Conservation (phyloP, 768 basidiomycete species). For the Termitomyces sp. region DNA sequence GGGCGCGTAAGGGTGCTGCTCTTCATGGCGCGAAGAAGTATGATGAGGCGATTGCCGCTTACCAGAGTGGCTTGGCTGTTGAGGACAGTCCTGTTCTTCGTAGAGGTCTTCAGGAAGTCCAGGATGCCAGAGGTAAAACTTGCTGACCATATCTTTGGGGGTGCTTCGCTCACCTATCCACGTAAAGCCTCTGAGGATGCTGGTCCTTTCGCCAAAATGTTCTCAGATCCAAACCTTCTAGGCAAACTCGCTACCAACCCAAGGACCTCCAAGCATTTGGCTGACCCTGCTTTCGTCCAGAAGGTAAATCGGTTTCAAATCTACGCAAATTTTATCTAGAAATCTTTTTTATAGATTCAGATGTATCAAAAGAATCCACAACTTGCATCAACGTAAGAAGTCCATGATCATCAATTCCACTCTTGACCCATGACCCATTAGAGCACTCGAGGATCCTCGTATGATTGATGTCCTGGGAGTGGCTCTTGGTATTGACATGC, state of each 20-base stretch:
- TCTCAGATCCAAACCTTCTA: slow-evolving; percentile 80
- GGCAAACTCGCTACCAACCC: slow-evolving; percentile 86
- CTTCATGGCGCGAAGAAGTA: slow-evolving; percentile 78
- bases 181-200: slow-evolving; percentile 13
- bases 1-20: slow-evolving; percentile 89
- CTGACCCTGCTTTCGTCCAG: slow-evolving; percentile 79
- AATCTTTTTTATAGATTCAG: slow-evolving; percentile 43
- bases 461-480: slow-evolving; percentile 95
- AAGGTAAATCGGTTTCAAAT: slow-evolving; percentile 36
- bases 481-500: slow-evolving; percentile 90
- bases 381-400: slow-evolving; percentile 55
- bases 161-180: background rate
- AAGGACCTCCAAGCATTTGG: slow-evolving; percentile 77
- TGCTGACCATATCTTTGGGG: background rate
- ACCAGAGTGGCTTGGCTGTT: slow-evolving; percentile 75
- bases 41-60: slow-evolving; percentile 81
- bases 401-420: slow-evolving; percentile 6
- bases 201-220: slow-evolving; percentile 67
- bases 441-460: slow-evolving; percentile 74
- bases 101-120: slow-evolving; percentile 88
- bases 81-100: slow-evolving; percentile 81
- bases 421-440: slow-evolving; percentile 19
- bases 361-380: slow-evolving; percentile 66
- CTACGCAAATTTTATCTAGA: background rate
- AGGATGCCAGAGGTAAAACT: slow-evolving; percentile 70